Base-by-base conservation (phyloP, 2,329 filamentous ascomycete species). In the Beauveria sp. region DNA sequence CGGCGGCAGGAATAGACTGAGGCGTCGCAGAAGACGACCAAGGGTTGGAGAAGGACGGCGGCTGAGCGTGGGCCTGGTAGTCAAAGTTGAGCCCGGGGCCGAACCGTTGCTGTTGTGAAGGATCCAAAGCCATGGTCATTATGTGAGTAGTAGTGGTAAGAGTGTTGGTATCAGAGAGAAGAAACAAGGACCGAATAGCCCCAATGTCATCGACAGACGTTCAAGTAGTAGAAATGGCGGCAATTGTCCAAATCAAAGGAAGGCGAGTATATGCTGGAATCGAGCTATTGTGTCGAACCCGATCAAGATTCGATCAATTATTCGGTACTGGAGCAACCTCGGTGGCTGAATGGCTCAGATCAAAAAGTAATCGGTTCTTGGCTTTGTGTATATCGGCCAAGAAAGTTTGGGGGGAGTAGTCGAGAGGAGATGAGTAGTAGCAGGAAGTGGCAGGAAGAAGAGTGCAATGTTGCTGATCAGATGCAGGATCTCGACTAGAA, bases 81-180 rank as follows among this genome's bases (percentile, higher is more conserved):
- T 93, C 90, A 80, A 93, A 94, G 75, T 85, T 86, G 79, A 96
- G 76, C 73, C 83, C 77, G 71, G 82, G 84, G 71, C 84, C 90
- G 78, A 89, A 90, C 74, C 85, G 85, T 79, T 86, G 90, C 78
- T 93, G 91, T 75, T 93, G 91, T 75, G 92, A 90, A 71, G 86
- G 86, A 79, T 96, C 91, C 80, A 96, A 85, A 76, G 92, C 90
- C 91, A 96, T 96, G 79, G 91, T 94, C 92, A 96, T 96, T 75
- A 76, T 85, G 78, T 67, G 70, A 64, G 61, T 24, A 8, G 43
- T 46, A 61, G 44, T 37, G 10, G 41, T 22, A 34, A 24, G 10
- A 51, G 41, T 2, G 50, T n/a, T 53, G 57, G 41, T 51, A 20
- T 50, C 20, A 26, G 54, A 16, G 40, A 46, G 20, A 22, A 44